phyloP scores from a whole-genome alignment of 2,329 filamentous ascomycete species.

The Raffaelea ambrosiae region DNA sequence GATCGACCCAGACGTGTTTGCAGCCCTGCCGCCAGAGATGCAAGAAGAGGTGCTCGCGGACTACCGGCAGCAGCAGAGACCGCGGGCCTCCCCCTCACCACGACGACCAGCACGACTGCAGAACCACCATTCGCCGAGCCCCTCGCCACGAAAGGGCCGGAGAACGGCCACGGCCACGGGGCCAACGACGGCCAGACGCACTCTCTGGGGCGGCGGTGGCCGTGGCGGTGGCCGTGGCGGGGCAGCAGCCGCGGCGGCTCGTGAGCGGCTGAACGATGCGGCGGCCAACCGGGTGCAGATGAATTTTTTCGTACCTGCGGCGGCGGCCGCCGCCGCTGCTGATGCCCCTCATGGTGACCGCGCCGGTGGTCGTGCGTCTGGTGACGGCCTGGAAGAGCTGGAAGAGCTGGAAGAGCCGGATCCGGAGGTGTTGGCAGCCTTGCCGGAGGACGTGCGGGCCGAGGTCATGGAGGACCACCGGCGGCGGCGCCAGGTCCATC shows the following conservation, averaged over 20 bases:
- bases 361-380: no score
- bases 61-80: constrained; percentile 44
- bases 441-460: constrained; percentile 70
- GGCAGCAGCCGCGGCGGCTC: constrained; percentile 13
- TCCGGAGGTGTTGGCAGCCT: constrained; percentile 66
- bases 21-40: constrained; percentile 76
- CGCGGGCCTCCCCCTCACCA: no score
- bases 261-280: constrained; percentile 43
- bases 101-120: constrained; percentile 23
- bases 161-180: neutral
- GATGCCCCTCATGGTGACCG: no score
- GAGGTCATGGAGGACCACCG: constrained; percentile 73
- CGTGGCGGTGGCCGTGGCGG: constrained; percentile 9
- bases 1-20: constrained; percentile 76
- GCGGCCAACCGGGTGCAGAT: constrained; percentile 62
- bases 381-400: constrained; percentile 17
- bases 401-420: constrained; percentile 44
- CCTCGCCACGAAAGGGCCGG: constrained; percentile 22
- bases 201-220: constrained; percentile 7
- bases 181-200: neutral
- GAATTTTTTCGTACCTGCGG: constrained; percentile 49
- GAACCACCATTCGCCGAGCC: constrained; percentile 45
- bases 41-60: constrained; percentile 73
- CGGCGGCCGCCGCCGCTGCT: constrained; percentile 1
- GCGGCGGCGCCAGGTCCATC: constrained; percentile 30